Conservation (phyloP, 208 protist genomes). For the Wallacemonas sp. region DNA sequence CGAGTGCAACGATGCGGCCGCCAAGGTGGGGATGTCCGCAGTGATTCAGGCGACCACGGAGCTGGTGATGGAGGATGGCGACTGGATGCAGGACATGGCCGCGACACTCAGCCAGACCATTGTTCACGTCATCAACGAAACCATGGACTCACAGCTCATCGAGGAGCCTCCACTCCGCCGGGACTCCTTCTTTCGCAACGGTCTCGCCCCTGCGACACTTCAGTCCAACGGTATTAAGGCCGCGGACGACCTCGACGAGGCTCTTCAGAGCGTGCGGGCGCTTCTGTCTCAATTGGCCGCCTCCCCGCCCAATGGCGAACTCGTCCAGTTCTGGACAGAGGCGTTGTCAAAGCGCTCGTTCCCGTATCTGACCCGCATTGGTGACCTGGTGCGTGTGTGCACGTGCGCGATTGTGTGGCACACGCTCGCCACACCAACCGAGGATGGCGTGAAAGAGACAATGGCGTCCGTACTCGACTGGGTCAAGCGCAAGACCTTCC, state of each 20-base stretch:
- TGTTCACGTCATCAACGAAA: conserved; percentile 40
- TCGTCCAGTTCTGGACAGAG: conserved; percentile 21
- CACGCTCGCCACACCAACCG: conserved; percentile 21
- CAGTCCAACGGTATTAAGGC: conserved; percentile 14
- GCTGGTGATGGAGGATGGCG: conserved; percentile 47
- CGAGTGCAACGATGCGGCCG: conserved; percentile 17
- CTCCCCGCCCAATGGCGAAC: conserved; percentile 3
- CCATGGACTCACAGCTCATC: conserved; percentile 25
- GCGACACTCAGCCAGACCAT: conserved; percentile 64
- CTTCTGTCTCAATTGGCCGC: neutral
- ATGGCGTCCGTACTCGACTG: conserved; percentile 49
- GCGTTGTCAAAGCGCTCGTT: conserved; percentile 32
- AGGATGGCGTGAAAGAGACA: conserved; percentile 36
- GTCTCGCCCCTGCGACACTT: conserved; percentile 31
- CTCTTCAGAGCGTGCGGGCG: neutral
- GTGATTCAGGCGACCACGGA: conserved; percentile 46
- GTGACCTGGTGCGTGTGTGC: conserved; percentile 38
- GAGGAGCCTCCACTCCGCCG: conserved; percentile 21
- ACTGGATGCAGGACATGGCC: conserved; percentile 78
- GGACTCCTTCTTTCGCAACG: conserved; percentile 43
- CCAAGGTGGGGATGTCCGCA: conserved; percentile 24
- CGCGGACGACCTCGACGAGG: neutral
- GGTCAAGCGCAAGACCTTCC: conserved; percentile 65
- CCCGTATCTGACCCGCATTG: conserved; percentile 35
- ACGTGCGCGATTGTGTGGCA: conserved; percentile 53